phyloP scores from a whole-genome alignment of 257 asterid species.

The Lycium ferocissimum region DNA sequence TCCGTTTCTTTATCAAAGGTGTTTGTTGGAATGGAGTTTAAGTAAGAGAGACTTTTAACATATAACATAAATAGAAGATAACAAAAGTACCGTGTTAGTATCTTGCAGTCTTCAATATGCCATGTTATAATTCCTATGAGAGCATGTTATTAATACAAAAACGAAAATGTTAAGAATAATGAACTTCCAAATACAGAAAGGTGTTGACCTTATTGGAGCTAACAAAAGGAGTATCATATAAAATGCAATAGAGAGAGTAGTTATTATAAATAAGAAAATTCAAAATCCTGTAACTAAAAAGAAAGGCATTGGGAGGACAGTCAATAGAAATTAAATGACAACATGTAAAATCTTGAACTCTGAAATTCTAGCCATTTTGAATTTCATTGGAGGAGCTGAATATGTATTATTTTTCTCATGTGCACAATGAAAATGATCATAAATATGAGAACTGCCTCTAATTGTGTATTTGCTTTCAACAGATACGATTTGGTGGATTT shows the following conservation, averaged over 20 bases:
- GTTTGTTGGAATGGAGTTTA: neutral
- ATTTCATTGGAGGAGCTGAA: neutral
- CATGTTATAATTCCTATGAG: neutral
- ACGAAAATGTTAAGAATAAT: neutral
- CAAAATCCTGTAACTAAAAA: neutral
- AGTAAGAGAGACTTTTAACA: neutral
- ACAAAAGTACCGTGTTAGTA: neutral
- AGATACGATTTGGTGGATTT: conserved; percentile 98
- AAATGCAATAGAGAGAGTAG: neutral
- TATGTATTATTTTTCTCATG: conserved; percentile 12
- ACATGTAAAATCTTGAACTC: neutral
- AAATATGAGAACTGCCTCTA: conserved; percentile 13
- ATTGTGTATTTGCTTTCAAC: conserved; percentile 35
- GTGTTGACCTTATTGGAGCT: neutral
- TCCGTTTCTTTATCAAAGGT: neutral
- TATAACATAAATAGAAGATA: neutral
- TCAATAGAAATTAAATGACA: conserved; percentile 11
- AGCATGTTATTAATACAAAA: conserved; percentile 2
- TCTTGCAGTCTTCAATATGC: neutral
- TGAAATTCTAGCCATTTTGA: neutral
- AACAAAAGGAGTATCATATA: neutral
- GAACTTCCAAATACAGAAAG: neutral
- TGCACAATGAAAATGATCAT: neutral
- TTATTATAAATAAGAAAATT: neutral
- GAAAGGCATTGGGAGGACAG: neutral